phyloP scores from a whole-genome alignment of 441 rosid genomes.

The Pelargonium fulgidum region DNA sequence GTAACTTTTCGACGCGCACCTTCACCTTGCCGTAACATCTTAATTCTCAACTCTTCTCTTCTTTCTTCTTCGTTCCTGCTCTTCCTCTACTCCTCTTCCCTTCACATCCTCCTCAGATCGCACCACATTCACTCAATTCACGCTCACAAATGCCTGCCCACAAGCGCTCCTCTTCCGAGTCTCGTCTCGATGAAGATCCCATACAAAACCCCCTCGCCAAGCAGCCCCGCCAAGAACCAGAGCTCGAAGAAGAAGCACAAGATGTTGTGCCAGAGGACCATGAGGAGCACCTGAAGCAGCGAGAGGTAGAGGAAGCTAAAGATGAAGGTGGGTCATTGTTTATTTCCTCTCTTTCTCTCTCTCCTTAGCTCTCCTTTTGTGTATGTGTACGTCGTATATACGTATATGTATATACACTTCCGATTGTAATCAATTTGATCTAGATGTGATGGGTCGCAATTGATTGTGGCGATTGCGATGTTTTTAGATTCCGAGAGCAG shows the following conservation, averaged over 20 bases:
- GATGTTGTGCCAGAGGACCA: slow-evolving; percentile 17
- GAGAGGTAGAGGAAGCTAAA: slow-evolving; percentile 19
- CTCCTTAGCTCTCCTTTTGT: neutral
- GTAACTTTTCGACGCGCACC: no score
- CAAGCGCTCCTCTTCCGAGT: slow-evolving; percentile 47
- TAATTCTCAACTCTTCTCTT: slow-evolving; percentile 2
- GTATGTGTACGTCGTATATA: neutral
- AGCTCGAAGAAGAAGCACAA: slow-evolving; percentile 12
- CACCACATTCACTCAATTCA: slow-evolving; percentile 2
- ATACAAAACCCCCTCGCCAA: slow-evolving; percentile 25
- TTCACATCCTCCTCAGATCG: neutral
- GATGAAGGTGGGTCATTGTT: slow-evolving; percentile 18
- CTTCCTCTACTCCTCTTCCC: neutral
- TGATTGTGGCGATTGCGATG: slow-evolving; percentile 12
- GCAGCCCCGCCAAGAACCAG: slow-evolving; percentile 27
- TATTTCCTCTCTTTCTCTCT: slow-evolving; percentile 2
- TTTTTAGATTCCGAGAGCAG: slow-evolving; percentile 56
- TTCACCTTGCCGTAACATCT: slow-evolving; percentile 8
- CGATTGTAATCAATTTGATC: slow-evolving; percentile 18
- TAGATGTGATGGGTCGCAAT: slow-evolving; percentile 20
- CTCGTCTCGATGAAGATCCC: slow-evolving; percentile 30
- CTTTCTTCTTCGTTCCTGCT: neutral
- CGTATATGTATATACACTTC: slow-evolving; percentile 2
- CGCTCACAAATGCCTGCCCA: slow-evolving; percentile 57
- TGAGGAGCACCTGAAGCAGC: neutral